A percentile compares a stretch with the other conserved stretches of the same genome.
These are phyloP conservation scores for Globisporangium okanoganense DNA, from an alignment of 352 stramenopile species.

Conservation along the genomic window DNA sequence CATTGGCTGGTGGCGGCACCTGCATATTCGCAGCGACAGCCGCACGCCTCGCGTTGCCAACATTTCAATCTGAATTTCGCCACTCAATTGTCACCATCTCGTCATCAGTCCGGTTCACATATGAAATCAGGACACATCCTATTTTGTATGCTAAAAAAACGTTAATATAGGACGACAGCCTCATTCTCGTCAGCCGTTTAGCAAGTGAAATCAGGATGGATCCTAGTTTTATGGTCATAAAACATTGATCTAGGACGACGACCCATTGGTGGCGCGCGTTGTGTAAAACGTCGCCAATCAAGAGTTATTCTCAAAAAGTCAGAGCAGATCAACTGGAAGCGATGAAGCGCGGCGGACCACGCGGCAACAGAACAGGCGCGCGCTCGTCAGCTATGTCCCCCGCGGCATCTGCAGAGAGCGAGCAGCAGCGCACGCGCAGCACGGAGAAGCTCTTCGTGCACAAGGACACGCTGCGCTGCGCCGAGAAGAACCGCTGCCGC, in stretches of 20 bases:
- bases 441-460: constrained; percentile 62
- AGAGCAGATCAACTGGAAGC: background rate
- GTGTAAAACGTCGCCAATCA: background rate
- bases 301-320: no score
- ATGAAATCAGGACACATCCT: no score
- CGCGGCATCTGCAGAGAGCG: background rate
- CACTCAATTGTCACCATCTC: no score
- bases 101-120: no score
- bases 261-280: constrained; percentile 2
- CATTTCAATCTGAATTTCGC: constrained; percentile 1
- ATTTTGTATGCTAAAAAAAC: no score
- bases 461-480: constrained; percentile 62
- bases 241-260: background rate
- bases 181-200: background rate
- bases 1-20: background rate
- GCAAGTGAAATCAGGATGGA: background rate
- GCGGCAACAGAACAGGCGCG: background rate
- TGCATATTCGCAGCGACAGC: background rate
- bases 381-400: background rate
- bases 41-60: background rate
- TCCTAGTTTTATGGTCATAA: background rate
- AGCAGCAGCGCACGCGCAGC: constrained; percentile 31
- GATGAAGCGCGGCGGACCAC: background rate
- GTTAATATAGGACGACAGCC: no score
- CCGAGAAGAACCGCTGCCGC: constrained; percentile 61